Conservation (phyloP, 352 stramenopile species). For the Blastocystis sp. region DNA sequence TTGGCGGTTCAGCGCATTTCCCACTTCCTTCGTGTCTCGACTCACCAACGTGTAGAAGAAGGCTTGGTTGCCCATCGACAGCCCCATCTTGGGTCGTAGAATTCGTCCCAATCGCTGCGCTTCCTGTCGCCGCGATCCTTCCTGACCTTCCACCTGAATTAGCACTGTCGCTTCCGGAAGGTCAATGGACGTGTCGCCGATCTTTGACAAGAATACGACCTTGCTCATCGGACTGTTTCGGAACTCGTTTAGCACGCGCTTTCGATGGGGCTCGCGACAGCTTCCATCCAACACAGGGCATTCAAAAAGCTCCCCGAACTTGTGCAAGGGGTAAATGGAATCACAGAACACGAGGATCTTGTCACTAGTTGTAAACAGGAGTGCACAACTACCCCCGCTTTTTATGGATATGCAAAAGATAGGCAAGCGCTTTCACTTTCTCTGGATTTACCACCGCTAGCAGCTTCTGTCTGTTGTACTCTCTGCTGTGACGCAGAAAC, state of each 20-base stretch:
- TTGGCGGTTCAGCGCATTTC: constrained; percentile 95
- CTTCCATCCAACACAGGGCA: not conserved
- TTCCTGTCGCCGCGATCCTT: constrained; percentile 95
- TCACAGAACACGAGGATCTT: constrained; percentile 77
- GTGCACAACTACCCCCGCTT: constrained; percentile 67
- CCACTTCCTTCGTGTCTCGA: constrained; percentile 98
- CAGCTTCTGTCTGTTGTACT: constrained; percentile 73
- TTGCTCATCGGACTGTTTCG: constrained; percentile 73
- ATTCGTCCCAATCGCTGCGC: constrained; percentile 97
- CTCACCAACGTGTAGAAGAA: constrained; percentile 99
- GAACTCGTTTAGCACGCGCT: constrained; percentile 77
- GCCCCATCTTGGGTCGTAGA: constrained; percentile 88
- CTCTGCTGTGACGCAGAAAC: constrained; percentile 69
- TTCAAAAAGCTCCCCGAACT: constrained; percentile 70
- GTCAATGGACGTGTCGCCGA: constrained; percentile 98
- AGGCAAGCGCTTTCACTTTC: constrained; percentile 77
- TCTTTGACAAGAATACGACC: constrained; percentile 82
- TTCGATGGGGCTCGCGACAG: constrained; percentile 69
- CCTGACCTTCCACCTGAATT: constrained; percentile 95
- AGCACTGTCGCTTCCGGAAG: constrained; percentile 98
- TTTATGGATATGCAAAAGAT: constrained; percentile 39
- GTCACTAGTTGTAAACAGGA: constrained; percentile 89
- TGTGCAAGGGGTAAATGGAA: constrained; percentile 71
- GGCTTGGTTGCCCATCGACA: constrained; percentile 92
- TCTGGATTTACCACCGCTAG: constrained; percentile 97